These are phyloP conservation scores for Acacia melanoxylon DNA, from an alignment of 306 rosid species.

Conservation along the genomic window DNA sequence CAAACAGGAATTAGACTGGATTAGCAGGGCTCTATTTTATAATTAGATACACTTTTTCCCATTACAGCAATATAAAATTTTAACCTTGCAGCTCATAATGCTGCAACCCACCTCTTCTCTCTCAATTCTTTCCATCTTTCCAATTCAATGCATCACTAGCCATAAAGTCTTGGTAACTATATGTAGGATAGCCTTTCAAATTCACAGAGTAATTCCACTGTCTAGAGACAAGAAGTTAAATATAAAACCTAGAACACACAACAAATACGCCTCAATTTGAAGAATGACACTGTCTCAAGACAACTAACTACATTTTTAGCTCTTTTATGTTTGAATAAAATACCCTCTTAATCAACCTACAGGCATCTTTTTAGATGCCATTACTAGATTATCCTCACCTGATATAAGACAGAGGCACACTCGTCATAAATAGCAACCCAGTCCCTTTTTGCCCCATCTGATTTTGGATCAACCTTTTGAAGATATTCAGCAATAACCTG, in stretches of 20 bases:
- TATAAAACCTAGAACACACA: slow-evolving; percentile 5
- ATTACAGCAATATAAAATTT: not conserved
- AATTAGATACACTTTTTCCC: not conserved
- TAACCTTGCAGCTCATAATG: not conserved
- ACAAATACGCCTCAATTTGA: slow-evolving; percentile 23
- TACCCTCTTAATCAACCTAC: slow-evolving; percentile 14
- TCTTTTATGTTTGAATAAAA: slow-evolving; percentile 11
- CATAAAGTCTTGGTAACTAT: not conserved
- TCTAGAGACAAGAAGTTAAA: slow-evolving; percentile 12
- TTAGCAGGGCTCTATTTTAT: not conserved
- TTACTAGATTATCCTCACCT: slow-evolving; percentile 53
- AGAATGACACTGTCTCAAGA: slow-evolving; percentile 18
- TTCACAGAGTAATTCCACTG: slow-evolving; percentile 8
- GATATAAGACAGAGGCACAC: slow-evolving; percentile 91
- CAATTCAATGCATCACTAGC: not conserved
- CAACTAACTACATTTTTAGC: slow-evolving; percentile 6
- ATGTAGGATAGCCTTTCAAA: not conserved
- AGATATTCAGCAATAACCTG: slow-evolving; percentile 98
- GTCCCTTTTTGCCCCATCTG: slow-evolving; percentile 99
- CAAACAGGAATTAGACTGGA: not conserved
- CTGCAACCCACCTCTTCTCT: not conserved
- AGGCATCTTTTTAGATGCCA: not conserved
- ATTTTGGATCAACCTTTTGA: slow-evolving; percentile 96
- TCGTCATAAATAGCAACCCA: slow-evolving; percentile 99
- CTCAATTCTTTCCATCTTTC: not conserved